Conservation (phyloP, 306 rosid genomes). For the Arachis hypogaea region DNA sequence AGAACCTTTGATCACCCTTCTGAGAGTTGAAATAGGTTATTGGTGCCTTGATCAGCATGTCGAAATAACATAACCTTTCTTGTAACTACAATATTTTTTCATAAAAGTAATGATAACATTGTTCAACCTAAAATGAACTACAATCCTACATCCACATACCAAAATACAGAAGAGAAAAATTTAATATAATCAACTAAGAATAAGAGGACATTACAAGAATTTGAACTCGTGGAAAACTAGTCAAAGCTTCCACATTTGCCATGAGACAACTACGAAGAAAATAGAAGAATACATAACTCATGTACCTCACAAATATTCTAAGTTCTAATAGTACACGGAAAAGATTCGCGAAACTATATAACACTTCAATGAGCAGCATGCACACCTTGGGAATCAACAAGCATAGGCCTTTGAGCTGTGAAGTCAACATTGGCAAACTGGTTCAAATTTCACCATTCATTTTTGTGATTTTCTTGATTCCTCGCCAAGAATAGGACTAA, state of each 20-base stretch:
- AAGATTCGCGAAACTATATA: neutral
- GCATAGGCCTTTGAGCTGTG: constrained; percentile 52
- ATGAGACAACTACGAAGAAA: too few relatives aligned
- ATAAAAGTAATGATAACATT: neutral
- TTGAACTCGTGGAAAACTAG: neutral
- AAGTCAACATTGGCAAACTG: constrained; percentile 51
- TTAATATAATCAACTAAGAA: constrained; percentile 21
- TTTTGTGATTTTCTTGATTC: constrained; percentile 50
- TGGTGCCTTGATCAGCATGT: constrained; percentile 2
- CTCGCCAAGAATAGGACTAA: constrained; percentile 45
- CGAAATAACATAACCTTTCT: constrained; percentile 9
- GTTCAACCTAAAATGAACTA: constrained; percentile 12
- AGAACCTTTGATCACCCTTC: neutral
- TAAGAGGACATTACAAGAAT: neutral
- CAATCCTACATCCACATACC: constrained; percentile 14
- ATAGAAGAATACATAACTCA: too few relatives aligned
- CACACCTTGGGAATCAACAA: constrained; percentile 68
- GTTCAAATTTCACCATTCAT: constrained; percentile 46
- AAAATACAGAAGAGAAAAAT: constrained; percentile 20
- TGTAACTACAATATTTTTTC: neutral
- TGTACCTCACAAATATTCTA: neutral
- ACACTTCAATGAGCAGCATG: constrained; percentile 22
- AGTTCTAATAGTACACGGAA: neutral
- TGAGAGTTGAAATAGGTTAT: neutral
- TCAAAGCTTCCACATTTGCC: neutral